Conservation (phyloP, 495 filamentous ascomycete species). For the Podospora conica region DNA sequence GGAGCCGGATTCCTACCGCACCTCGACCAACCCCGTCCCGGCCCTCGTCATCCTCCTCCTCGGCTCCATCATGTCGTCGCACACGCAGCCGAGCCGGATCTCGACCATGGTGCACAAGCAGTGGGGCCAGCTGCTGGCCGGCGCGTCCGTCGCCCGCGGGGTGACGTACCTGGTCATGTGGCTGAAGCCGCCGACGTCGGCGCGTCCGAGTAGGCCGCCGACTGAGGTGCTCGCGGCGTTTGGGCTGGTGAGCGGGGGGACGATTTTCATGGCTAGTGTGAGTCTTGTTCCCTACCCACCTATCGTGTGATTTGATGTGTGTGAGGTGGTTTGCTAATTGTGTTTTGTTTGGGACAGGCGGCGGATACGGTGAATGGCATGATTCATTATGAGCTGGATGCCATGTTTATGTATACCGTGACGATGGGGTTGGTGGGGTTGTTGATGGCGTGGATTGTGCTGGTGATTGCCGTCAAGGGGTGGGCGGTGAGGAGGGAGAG, state of each 20-base stretch:
- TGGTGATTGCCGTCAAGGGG: slow-evolving; percentile 80
- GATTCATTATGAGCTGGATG: slow-evolving; percentile 63
- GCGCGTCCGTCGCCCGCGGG: slow-evolving; percentile 68
- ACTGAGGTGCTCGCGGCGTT: slow-evolving; percentile 82
- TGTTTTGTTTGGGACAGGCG: slow-evolving; percentile 47
- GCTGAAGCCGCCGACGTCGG: slow-evolving; percentile 74
- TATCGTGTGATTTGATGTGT: background rate
- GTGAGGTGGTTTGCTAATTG: slow-evolving; percentile 13
- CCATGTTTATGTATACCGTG: slow-evolving; percentile 93
- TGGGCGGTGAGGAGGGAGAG: slow-evolving; percentile 68
- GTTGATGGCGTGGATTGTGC: slow-evolving; percentile 77
- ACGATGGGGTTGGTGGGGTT: slow-evolving; percentile 77
- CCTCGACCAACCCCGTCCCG: slow-evolving; percentile 86
- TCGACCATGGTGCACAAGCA: slow-evolving; percentile 92
- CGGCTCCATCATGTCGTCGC: slow-evolving; percentile 90
- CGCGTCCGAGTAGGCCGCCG: slow-evolving; percentile 83
- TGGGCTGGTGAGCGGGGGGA: slow-evolving; percentile 77
- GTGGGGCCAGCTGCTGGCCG: slow-evolving; percentile 84
- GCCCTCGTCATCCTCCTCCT: slow-evolving; percentile 78
- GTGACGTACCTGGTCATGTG: slow-evolving; percentile 77
- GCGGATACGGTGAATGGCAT: slow-evolving; percentile 70
- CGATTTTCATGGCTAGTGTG: slow-evolving; percentile 91
- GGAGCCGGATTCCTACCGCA: slow-evolving; percentile 59
- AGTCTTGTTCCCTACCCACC: slow-evolving; percentile 32
- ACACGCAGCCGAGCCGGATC: slow-evolving; percentile 77